A percentile compares a stretch with the other conserved stretches of the same genome.
phyloP scores from a whole-genome alignment of 2,329 filamentous ascomycete genomes.

The Aureobasidium lini region DNA sequence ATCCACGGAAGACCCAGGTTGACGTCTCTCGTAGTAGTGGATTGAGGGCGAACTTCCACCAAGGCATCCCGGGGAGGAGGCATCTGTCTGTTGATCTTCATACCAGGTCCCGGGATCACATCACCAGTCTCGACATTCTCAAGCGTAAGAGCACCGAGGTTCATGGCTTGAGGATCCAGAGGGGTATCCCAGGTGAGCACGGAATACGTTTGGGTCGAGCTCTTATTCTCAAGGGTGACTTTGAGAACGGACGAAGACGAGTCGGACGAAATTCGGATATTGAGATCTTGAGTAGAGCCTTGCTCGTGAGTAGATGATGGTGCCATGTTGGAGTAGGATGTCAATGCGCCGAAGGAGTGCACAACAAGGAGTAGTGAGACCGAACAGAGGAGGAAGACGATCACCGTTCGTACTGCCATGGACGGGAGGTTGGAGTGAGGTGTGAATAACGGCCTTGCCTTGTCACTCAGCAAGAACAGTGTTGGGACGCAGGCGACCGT shows the following conservation, averaged over 20 bases:
- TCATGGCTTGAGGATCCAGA: slow-evolving; percentile 31
- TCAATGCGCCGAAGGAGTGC: not conserved
- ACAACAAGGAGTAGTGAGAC: not conserved
- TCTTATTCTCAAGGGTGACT: slow-evolving; percentile 31
- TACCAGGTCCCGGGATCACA: slow-evolving; percentile 23
- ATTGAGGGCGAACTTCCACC: slow-evolving; percentile 29
- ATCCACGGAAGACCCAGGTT: slow-evolving; percentile 32
- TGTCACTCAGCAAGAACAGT: not conserved
- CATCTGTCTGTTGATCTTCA: slow-evolving; percentile 31
- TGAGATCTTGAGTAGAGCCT: not conserved
- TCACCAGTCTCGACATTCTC: slow-evolving; percentile 23
- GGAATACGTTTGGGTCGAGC: slow-evolving; percentile 27
- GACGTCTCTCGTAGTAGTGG: slow-evolving; percentile 28
- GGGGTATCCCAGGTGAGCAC: slow-evolving; percentile 35
- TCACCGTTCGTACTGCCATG: not conserved
- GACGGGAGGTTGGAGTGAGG: not conserved
- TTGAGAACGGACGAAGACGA: slow-evolving; percentile 21
- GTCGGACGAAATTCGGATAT: slow-evolving; percentile 2
- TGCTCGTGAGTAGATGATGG: not conserved
- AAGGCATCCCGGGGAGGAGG: slow-evolving; percentile 31
- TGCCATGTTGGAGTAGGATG: not conserved
- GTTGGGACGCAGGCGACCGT: not conserved
- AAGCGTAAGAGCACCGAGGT: slow-evolving; percentile 32
- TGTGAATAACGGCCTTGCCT: not conserved
- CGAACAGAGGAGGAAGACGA: not conserved